Conservation (phyloP, 305 asterid genomes). For the Fraxinus dipetala region DNA sequence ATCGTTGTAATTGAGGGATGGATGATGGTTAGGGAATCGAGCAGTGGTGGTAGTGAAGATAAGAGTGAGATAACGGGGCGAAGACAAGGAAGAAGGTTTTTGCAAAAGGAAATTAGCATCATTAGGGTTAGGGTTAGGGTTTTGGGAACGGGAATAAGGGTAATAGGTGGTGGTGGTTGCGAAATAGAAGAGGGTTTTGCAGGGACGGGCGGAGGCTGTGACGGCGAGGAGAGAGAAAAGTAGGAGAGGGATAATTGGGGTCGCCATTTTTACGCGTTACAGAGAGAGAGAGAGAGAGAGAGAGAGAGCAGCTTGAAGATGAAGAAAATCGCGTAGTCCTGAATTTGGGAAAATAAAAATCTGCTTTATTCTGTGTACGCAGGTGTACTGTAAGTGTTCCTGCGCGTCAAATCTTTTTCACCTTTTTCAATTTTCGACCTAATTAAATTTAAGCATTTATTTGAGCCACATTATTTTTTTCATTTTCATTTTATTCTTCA, state of each 20-base stretch:
- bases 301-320: neutral
- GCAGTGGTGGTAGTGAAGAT: slow-evolving; percentile 14
- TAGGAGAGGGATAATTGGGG: slow-evolving; percentile 28
- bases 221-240: slow-evolving; percentile 39
- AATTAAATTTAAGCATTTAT: too few relatives aligned
- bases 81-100: slow-evolving; percentile 43
- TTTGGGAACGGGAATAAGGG: slow-evolving; percentile 26
- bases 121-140: slow-evolving; percentile 36
- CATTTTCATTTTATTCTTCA: too few relatives aligned
- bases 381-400: neutral
- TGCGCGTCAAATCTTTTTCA: neutral
- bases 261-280: slow-evolving; percentile 40
- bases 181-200: slow-evolving; percentile 66
- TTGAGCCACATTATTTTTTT: too few relatives aligned
- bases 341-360: neutral
- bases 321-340: neutral
- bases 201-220: slow-evolving; percentile 59
- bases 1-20: slow-evolving; percentile 22
- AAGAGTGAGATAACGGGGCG: slow-evolving; percentile 33
- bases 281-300: neutral
- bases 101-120: slow-evolving; percentile 20
- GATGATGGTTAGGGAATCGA: slow-evolving; percentile 13
- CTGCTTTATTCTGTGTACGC: neutral
- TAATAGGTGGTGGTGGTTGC: slow-evolving; percentile 42
- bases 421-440: too few relatives aligned